These are phyloP conservation scores for Mycena kentingensis DNA, from an alignment of 768 basidiomycete genomes.

Conservation along the genomic window DNA sequence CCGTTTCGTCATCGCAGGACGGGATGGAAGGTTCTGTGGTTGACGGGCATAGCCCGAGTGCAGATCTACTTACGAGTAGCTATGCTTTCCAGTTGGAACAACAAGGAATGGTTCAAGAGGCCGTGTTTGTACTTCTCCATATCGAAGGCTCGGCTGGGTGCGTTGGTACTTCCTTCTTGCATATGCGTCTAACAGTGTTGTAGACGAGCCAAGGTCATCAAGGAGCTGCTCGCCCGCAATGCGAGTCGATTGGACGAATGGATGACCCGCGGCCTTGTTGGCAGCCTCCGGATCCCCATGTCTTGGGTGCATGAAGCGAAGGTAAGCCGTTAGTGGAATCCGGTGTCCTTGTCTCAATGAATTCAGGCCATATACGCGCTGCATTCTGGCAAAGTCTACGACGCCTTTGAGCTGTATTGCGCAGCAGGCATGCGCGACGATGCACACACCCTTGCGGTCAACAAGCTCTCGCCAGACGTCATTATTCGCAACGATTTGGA, in stretches of 20 bases:
- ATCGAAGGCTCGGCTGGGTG: slow-evolving; percentile 81
- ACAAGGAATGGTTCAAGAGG: slow-evolving; percentile 79
- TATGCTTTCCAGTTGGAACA: slow-evolving; percentile 89
- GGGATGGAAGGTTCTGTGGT: slow-evolving; percentile 48
- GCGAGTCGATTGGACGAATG: slow-evolving; percentile 70
- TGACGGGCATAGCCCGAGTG: slow-evolving; percentile 81
- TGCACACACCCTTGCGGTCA: slow-evolving; percentile 83
- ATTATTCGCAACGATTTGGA: slow-evolving; percentile 67
- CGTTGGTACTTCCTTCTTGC: slow-evolving; percentile 30
- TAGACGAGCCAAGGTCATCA: slow-evolving; percentile 83
- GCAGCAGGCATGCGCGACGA: slow-evolving; percentile 66
- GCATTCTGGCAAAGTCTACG: slow-evolving; percentile 60
- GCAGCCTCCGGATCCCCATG: slow-evolving; percentile 78
- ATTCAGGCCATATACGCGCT: slow-evolving; percentile 67
- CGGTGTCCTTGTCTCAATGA: slow-evolving; percentile 1
- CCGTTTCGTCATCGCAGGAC: slow-evolving; percentile 33
- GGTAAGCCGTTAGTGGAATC: slow-evolving; percentile 48
- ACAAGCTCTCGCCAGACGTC: slow-evolving; percentile 87
- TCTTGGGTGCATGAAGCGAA: slow-evolving; percentile 91
- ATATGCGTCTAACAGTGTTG: slow-evolving; percentile 1
- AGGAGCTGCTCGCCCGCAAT: slow-evolving; percentile 74
- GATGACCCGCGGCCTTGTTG: slow-evolving; percentile 69
- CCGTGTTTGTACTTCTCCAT: slow-evolving; percentile 87
- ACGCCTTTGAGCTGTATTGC: slow-evolving; percentile 78
- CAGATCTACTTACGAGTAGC: slow-evolving; percentile 78